Percentiles rank a stretch among this genome's conserved stretches.
phyloP scores from a whole-genome alignment of 306 rosid species.

The Acacia melanoxylon region DNA sequence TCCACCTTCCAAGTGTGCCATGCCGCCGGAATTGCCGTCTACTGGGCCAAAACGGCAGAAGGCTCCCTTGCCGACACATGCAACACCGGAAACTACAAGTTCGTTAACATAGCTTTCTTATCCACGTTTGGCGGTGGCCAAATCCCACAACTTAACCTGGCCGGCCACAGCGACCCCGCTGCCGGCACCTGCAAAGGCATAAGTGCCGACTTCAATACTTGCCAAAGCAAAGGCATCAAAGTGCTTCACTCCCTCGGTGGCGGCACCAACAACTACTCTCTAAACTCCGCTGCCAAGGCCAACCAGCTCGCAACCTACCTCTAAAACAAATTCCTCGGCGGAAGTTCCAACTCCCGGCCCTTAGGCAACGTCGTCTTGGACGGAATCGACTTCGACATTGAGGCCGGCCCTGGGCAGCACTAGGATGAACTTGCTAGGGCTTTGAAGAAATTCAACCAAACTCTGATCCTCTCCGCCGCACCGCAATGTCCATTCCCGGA shows the following conservation, averaged over 20 bases:
- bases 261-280: constrained; percentile 33
- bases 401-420: constrained; percentile 15
- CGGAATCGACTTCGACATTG: constrained; percentile 50
- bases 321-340: constrained; percentile 62
- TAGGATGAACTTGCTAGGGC: constrained; percentile 49
- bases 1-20: constrained; percentile 7
- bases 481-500: constrained; percentile 34
- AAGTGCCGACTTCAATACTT: too few species aligned
- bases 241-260: constrained; percentile 30
- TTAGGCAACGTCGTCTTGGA: too few species aligned
- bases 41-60: too few species aligned
- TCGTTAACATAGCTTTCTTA: too few species aligned
- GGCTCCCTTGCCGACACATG: too few species aligned
- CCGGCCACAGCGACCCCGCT: constrained; percentile 33
- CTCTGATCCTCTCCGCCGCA: constrained; percentile 48
- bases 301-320: constrained; percentile 40
- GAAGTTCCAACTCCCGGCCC: not conserved
- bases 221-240: constrained; percentile 46
- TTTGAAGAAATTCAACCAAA: constrained; percentile 25
- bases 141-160: too few species aligned
- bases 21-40: constrained; percentile 49
- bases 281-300: constrained; percentile 47
- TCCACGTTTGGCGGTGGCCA: too few species aligned
- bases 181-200: constrained; percentile 31
- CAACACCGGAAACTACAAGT: too few species aligned